Conservation (phyloP, 2,329 filamentous ascomycete species). For the Zasmidium citrigriseum region DNA sequence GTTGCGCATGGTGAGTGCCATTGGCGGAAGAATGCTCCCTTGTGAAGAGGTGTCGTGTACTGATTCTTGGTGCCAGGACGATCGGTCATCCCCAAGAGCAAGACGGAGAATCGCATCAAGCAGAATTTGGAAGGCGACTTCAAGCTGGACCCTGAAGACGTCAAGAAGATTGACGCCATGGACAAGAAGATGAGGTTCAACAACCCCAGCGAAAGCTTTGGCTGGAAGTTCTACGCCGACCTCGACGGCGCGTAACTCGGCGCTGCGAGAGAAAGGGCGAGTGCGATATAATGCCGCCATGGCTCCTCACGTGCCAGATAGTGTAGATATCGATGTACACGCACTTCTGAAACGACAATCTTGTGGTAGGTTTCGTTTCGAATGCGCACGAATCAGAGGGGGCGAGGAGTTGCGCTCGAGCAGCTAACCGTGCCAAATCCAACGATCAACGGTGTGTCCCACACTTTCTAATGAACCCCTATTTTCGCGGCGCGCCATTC, state of each 20-base stretch:
- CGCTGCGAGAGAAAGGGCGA: background rate
- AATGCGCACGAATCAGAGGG: background rate
- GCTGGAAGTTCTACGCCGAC: slow-evolving; percentile 58
- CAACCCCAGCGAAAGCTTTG: slow-evolving; percentile 58
- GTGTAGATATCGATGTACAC: slow-evolving; percentile 1
- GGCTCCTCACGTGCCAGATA: background rate
- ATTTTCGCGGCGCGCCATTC: background rate
- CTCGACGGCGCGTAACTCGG: slow-evolving; percentile 4
- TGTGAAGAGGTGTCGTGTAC: background rate
- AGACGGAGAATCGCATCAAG: slow-evolving; percentile 39
- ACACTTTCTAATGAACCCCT: slow-evolving; percentile 3
- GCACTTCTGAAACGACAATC: background rate
- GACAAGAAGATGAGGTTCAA: slow-evolving; percentile 66
- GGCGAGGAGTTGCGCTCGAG: too few species aligned
- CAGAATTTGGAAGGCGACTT: slow-evolving; percentile 53
- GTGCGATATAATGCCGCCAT: background rate
- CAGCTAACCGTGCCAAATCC: too few species aligned
- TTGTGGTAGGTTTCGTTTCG: background rate
- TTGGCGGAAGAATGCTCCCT: background rate
- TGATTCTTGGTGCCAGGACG: slow-evolving; percentile 26
- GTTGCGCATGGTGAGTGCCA: slow-evolving; percentile 44
- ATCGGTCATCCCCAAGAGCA: slow-evolving; percentile 56
- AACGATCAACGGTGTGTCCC: background rate
- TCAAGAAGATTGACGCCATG: slow-evolving; percentile 56
- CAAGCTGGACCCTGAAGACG: slow-evolving; percentile 58